Base-by-base conservation (phyloP, 768 basidiomycete genomes). In the Pulveroboletus sp. region DNA sequence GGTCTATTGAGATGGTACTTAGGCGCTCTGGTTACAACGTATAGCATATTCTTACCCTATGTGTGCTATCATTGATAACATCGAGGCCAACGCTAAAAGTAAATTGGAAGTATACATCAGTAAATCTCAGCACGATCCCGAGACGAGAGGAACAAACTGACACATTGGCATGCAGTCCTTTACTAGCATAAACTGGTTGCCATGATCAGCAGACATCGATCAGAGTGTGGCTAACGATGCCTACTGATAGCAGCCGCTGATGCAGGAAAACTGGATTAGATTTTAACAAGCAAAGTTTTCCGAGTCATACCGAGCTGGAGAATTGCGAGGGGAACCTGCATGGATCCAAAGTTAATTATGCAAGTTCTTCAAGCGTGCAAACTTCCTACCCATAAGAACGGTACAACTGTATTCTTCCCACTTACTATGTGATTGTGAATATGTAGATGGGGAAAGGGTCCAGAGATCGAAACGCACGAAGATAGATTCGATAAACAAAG, bases 401-500 rank as follows among this genome's bases (percentile, higher is more conserved):
- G 41, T 2, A 43, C 14, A 14, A 43, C 14, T 16, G 23, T 33
- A 1, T 6, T 33, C 20, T 13, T 43, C 41, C 14, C 31, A 8
- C 31, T 33, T 14, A 58, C 57, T 58, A 17, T 2, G 2, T 2
- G 12, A 2, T 0, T 2, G 4, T 59, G 16, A 41, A 24, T n/a
- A n/a, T n/a, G n/a, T 20, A 19, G 39, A 9, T 3, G 14, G 24
- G n/a, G n/a, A n/a, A n/a, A 8, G 16, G 27, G n/a, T 10, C 19
- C 1, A 19, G 3, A 21, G 6, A 2, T 4, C 2, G 11, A 31
- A 6, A 55, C 57, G 19, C 25, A 58, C 57, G 45, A 19, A 21
- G 0, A 2, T 59, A 58, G 36, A 58, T 37, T 39, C 57, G 52
- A 25, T 55, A 21, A 8, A 59, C 36, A 24, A 58, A 50, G 32